These are phyloP conservation scores for Lasiodiplodia citricola DNA, from an alignment of 2,329 filamentous ascomycete species.

Conservation along the genomic window DNA sequence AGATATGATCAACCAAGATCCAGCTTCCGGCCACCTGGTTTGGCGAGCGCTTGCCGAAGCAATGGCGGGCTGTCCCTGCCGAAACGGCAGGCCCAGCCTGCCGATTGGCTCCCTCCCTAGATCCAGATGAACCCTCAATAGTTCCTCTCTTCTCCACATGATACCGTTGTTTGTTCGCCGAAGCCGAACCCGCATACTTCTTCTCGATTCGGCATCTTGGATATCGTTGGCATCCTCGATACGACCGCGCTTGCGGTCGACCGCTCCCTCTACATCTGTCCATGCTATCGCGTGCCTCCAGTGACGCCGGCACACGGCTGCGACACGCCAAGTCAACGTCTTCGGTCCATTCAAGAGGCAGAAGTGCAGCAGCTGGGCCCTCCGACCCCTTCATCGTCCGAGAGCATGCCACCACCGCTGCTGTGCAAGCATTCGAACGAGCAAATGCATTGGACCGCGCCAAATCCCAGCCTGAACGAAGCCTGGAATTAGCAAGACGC, in stretches of 20 bases:
- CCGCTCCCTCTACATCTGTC: not conserved
- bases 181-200: conserved; percentile 17
- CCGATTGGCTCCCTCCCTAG: not conserved
- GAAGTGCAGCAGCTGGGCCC: conserved; percentile 28
- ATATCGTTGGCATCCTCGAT: conserved; percentile 18
- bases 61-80: not conserved
- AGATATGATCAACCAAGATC: not conserved
- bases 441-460: conserved; percentile 36
- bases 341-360: conserved; percentile 35
- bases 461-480: conserved; percentile 28
- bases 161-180: conserved; percentile 9
- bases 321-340: conserved; percentile 45
- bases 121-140: not conserved
- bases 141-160: conserved; percentile 2
- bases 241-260: not conserved
- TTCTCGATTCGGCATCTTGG: conserved; percentile 8
- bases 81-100: not conserved
- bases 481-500: conserved; percentile 32
- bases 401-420: conserved; percentile 46
- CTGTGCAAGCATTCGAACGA: conserved; percentile 42
- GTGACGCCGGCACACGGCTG: conserved; percentile 44
- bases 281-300: conserved; percentile 45
- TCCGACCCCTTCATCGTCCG: conserved; percentile 38
- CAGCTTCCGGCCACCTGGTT: not conserved
- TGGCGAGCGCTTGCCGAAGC: not conserved